phyloP scores from a whole-genome alignment of 179 eudicot genomes.

The Heliamphora pulchella region DNA sequence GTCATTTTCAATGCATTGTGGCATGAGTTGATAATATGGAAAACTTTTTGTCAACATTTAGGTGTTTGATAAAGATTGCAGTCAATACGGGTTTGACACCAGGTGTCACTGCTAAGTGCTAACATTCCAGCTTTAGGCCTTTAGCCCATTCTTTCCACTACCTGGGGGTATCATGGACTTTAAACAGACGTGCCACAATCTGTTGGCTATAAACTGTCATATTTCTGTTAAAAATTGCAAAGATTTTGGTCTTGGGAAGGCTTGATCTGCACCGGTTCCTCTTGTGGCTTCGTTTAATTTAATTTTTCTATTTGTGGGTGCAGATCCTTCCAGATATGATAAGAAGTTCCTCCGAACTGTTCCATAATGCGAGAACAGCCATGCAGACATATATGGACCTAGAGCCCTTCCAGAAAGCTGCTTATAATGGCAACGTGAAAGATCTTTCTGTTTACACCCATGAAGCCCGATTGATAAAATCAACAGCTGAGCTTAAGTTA shows the following conservation, averaged over 20 bases:
- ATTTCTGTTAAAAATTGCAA: not conserved
- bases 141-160: not conserved
- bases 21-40: not conserved
- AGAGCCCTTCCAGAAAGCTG: slow-evolving; percentile 53
- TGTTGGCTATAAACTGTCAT: not conserved
- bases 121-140: not conserved
- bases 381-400: slow-evolving; percentile 46
- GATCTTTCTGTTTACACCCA: slow-evolving; percentile 66
- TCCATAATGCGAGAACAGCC: slow-evolving; percentile 66
- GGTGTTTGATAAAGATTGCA: slow-evolving; percentile 6
- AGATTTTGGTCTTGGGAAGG: not conserved
- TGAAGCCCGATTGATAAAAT: slow-evolving; percentile 80
- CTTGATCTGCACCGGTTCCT: not conserved
- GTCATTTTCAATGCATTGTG: not conserved
- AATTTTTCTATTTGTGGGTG: slow-evolving; percentile 11
- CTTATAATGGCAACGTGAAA: slow-evolving; percentile 42
- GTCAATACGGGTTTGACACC: not conserved
- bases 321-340: slow-evolving; percentile 77
- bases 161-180: too few species aligned
- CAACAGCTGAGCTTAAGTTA: slow-evolving; percentile 64
- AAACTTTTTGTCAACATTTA: not conserved
- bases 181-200: not conserved
- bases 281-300: not conserved
- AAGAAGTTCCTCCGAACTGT: slow-evolving; percentile 49
- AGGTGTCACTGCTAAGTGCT: not conserved